Percentiles rank a stretch among this genome's conserved stretches.
phyloP scores from a whole-genome alignment of 306 rosid genomes.

The Hippophae tibetana region DNA sequence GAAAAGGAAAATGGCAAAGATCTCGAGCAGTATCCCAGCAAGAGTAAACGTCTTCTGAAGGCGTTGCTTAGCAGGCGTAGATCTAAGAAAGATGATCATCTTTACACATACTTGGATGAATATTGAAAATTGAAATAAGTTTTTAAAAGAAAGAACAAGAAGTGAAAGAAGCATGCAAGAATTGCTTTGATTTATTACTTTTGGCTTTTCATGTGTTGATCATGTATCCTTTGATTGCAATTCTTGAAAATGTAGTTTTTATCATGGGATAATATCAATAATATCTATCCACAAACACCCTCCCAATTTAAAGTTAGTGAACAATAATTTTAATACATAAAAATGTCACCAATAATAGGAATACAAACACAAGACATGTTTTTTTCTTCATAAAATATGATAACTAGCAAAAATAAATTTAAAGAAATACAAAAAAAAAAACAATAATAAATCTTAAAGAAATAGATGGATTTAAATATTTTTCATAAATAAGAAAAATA shows the following conservation, averaged over 20 bases:
- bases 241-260: conserved; percentile 15
- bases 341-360: too few relatives aligned
- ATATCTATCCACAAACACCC: too few relatives aligned
- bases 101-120: conserved; percentile 89
- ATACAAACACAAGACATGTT: too few relatives aligned
- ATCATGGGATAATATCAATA: conserved; percentile 1
- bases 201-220: conserved; percentile 11
- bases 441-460: too few relatives aligned
- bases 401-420: too few relatives aligned
- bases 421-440: too few relatives aligned
- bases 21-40: conserved; percentile 71
- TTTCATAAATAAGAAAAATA: too few relatives aligned
- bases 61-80: conserved; percentile 94
- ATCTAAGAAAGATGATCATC: conserved; percentile 85
- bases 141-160: conserved; percentile 19
- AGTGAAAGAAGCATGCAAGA: conserved; percentile 27
- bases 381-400: too few relatives aligned
- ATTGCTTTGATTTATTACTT: conserved; percentile 24
- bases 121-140: conserved; percentile 38
- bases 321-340: too few relatives aligned
- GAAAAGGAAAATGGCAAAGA: conserved; percentile 65
- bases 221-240: conserved; percentile 14
- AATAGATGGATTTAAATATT: too few relatives aligned
- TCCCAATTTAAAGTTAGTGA: too few relatives aligned
- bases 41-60: conserved; percentile 87